Evolutionary conservation across 345 rosid genomes (phyloP).

Genomic region (Crucihimalaya himalaica): DNA sequence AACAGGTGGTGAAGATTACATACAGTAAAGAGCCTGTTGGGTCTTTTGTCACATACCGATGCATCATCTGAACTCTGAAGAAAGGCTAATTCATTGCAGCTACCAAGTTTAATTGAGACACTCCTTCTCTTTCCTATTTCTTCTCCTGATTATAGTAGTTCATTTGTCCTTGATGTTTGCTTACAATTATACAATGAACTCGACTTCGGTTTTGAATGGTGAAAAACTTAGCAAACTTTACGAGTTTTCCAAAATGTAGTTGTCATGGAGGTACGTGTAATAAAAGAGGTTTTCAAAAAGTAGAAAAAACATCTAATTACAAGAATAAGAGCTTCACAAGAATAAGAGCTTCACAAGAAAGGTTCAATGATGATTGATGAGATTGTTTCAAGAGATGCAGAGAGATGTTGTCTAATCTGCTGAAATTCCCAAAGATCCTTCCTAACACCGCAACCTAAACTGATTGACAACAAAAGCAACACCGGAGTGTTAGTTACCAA

Average conservation of each 20-base stretch:
- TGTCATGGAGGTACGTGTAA: conserved; percentile 23
- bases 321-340: conserved; percentile 29
- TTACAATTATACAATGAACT: conserved; percentile 13
- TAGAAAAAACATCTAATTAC: conserved; percentile 27
- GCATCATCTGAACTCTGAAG: conserved; percentile 32
- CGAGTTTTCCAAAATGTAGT: conserved; percentile 25
- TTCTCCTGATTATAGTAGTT: conserved; percentile 7
- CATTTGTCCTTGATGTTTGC: conserved; percentile 5
- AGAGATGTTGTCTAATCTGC: conserved; percentile 21
- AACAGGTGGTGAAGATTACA: conserved; percentile 42
- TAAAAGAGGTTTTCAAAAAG: not conserved
- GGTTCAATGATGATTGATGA: too few relatives aligned
- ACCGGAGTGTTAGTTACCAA: conserved; percentile 38
- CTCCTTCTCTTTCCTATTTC: not conserved
- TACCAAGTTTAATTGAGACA: not conserved
- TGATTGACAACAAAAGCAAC: conserved; percentile 41
- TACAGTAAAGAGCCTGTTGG: conserved; percentile 40
- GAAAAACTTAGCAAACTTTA: conserved; percentile 9
- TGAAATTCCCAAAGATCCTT: conserved; percentile 24
- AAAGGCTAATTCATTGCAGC: not conserved
- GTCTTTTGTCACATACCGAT: conserved; percentile 34
- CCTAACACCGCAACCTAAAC: conserved; percentile 34
- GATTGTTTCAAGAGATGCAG: conserved; percentile 21
- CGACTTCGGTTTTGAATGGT: not conserved
- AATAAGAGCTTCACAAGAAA: too few relatives aligned